Evolutionary conservation across 306 rosid species (phyloP).

Genomic region (Dryas octopetala): DNA sequence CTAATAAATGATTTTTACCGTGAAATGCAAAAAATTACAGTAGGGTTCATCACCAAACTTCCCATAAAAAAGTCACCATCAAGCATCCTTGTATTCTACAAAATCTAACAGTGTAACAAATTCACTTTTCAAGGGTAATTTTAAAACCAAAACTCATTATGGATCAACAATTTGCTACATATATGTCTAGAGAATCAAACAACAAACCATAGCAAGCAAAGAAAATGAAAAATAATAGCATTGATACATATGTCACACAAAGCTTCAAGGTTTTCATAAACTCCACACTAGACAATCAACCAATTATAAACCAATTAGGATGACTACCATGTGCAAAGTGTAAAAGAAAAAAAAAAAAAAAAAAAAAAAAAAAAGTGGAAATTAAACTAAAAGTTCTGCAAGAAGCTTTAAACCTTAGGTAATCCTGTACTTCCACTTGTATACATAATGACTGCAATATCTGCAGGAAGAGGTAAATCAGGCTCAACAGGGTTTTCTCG

Average conservation of each 20-base stretch:
- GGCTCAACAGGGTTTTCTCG: constrained; percentile 58
- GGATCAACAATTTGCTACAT: not conserved
- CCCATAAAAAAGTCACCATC: not conserved
- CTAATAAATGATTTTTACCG: no score
- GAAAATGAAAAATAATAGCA: not conserved
- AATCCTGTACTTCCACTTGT: constrained; percentile 99
- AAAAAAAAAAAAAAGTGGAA: not conserved
- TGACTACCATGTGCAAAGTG: constrained; percentile 17
- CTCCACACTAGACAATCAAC: constrained; percentile 3
- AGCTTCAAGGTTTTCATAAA: not conserved
- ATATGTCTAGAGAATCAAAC: not conserved
- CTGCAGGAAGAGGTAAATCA: constrained; percentile 78
- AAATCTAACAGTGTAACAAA: constrained; percentile 8
- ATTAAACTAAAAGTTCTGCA: constrained; percentile 11
- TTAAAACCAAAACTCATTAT: not conserved
- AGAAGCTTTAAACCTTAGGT: constrained; percentile 77
- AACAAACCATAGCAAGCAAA: not conserved
- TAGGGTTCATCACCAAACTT: not conserved
- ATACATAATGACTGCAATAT: constrained; percentile 96
- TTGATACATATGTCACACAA: not conserved
- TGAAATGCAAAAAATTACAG: not conserved
- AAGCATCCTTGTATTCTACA: constrained; percentile 1
- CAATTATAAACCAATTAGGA: constrained; percentile 6
- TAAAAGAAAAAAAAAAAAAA: not conserved
- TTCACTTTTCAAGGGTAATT: not conserved